Conservation (phyloP, 2,329 filamentous ascomycete genomes). For the Diaporthe sp. region DNA sequence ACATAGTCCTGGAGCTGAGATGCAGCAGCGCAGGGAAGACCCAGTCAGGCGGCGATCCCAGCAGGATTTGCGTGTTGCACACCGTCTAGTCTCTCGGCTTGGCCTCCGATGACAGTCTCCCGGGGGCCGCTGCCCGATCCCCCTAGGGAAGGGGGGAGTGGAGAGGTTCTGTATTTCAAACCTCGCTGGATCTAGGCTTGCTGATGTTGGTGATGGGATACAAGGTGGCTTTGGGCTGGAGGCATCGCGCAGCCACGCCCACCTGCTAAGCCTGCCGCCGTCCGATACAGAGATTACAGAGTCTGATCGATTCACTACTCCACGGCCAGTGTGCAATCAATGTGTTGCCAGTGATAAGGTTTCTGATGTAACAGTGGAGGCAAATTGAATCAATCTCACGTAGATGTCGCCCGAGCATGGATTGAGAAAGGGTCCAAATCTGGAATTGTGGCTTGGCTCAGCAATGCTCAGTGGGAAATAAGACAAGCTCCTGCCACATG, state of each 20-base stretch:
- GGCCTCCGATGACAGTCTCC: neutral
- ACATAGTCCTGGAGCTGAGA: neutral
- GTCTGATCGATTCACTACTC: neutral
- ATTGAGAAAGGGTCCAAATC: neutral
- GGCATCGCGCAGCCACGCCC: too few species aligned
- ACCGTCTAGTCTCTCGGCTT: neutral
- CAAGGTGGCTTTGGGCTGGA: neutral
- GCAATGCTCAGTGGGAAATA: neutral
- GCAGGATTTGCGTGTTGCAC: constrained; percentile 4
- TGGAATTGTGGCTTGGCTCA: neutral
- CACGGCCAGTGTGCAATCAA: neutral
- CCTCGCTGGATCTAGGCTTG: constrained; percentile 2
- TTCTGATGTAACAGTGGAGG: neutral
- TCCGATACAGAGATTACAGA: neutral
- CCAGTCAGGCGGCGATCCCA: constrained; percentile 12
- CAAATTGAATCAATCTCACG: neutral
- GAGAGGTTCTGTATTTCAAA: constrained; percentile 14
- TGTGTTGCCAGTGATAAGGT: neutral
- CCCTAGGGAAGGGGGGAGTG: neutral
- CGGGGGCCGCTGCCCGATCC: constrained; percentile 1
- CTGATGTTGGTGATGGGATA: neutral
- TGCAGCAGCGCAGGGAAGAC: constrained; percentile 7
- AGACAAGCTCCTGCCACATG: constrained; percentile 8
- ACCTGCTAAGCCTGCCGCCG: neutral
- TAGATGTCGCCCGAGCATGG: neutral